Evolutionary conservation across 257 asterid genomes (phyloP).

Genomic region (Coffea eugenioides): DNA sequence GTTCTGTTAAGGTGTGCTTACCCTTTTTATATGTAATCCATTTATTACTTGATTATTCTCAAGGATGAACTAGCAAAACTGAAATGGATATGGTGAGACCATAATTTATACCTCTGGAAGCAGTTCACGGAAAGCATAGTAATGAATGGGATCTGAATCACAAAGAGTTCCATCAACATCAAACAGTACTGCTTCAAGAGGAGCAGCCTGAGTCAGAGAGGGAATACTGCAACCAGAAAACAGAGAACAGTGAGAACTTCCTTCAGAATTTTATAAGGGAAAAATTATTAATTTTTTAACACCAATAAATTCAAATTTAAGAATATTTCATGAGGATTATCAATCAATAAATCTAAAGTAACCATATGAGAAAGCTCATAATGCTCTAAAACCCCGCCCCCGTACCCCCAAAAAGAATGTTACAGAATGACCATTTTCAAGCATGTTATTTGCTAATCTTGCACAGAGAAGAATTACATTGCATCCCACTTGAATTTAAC

Average conservation of each 20-base stretch:
- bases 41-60: background rate
- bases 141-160: conserved; percentile 91
- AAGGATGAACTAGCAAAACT: background rate
- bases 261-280: background rate
- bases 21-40: background rate
- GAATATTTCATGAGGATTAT: background rate
- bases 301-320: background rate
- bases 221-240: conserved; percentile 45
- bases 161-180: conserved; percentile 93
- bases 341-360: background rate
- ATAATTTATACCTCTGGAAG: conserved; percentile 58
- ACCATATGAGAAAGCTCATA: too few species aligned
- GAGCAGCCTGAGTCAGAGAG: conserved; percentile 66
- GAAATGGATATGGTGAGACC: background rate
- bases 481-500: background rate
- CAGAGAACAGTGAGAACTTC: conserved; percentile 3
- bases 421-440: too few species aligned
- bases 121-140: conserved; percentile 62
- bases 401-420: background rate
- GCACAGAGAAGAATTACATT: background rate
- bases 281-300: background rate
- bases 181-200: conserved; percentile 89
- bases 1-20: background rate
- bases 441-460: background rate
- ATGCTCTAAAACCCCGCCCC: too few species aligned